These are phyloP conservation scores for Neobulgaria alba DNA, from an alignment of 2,329 filamentous ascomycete species.

Conservation along the genomic window DNA sequence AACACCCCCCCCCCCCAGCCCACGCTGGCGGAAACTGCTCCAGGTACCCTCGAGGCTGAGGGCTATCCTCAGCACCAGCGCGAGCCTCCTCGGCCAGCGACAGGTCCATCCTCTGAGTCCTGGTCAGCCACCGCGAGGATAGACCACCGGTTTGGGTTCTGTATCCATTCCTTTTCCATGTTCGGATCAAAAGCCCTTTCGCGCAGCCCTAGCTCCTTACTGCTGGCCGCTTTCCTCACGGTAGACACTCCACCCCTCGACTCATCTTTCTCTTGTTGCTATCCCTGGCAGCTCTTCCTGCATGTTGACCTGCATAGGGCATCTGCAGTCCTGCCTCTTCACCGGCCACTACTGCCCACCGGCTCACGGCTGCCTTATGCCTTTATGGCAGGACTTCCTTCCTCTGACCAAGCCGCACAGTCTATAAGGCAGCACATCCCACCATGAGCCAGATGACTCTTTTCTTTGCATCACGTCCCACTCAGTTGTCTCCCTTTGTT, in stretches of 20 bases:
- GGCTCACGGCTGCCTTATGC: conserved; percentile 23
- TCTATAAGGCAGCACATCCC: conserved; percentile 28
- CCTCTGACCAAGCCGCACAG: conserved; percentile 9
- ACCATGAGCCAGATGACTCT: conserved; percentile 26
- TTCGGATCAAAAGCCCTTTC: too few relatives aligned
- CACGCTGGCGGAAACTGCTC: background rate
- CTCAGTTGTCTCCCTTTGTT: conserved; percentile 17
- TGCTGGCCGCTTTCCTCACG: conserved; percentile 8
- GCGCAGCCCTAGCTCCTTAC: conserved; percentile 11
- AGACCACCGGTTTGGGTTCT: conserved; percentile 23
- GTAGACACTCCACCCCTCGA: conserved; percentile 16
- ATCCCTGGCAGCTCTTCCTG: conserved; percentile 20
- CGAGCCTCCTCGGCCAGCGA: conserved; percentile 22
- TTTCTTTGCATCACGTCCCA: conserved; percentile 21
- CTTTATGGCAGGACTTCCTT: conserved; percentile 10
- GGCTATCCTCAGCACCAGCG: conserved; percentile 20
- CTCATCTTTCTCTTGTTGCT: conserved; percentile 20
- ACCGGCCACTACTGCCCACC: conserved; percentile 4
- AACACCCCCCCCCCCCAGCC: background rate
- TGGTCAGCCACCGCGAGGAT: conserved; percentile 14
- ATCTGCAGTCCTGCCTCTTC: conserved; percentile 11
- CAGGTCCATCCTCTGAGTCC: conserved; percentile 6
- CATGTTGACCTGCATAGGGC: conserved; percentile 25
- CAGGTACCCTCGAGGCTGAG: conserved; percentile 23
- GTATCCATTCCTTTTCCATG: conserved; percentile 10